phyloP scores from a whole-genome alignment of 768 basidiomycete genomes.

The Suillus variegatus region DNA sequence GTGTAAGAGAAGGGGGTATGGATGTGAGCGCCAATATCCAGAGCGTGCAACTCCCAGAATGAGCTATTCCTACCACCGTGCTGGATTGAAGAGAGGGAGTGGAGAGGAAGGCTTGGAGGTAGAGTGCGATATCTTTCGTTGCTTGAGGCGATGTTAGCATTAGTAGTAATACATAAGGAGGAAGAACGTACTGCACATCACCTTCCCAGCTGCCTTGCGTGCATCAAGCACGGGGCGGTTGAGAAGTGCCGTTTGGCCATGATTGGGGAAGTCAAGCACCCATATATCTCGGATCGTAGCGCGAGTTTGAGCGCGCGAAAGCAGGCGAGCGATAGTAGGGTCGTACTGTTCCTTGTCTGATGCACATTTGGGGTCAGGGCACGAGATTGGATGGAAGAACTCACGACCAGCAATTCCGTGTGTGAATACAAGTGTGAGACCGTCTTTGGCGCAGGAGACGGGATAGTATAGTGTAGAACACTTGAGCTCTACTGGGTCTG shows the following conservation, averaged over 20 bases:
- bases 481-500: slow-evolving; percentile 13
- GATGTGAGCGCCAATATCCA: slow-evolving; percentile 10
- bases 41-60: slow-evolving; percentile 31
- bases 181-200: slow-evolving; percentile 23
- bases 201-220: slow-evolving; percentile 18
- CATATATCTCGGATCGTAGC: slow-evolving; percentile 32
- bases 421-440: slow-evolving; percentile 27
- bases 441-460: slow-evolving; percentile 17
- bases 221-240: slow-evolving; percentile 30
- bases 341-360: slow-evolving; percentile 34
- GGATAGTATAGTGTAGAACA: slow-evolving; percentile 29
- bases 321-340: slow-evolving; percentile 11
- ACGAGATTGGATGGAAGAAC: slow-evolving; percentile 2
- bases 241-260: slow-evolving; percentile 35
- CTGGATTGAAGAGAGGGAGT: slow-evolving; percentile 25
- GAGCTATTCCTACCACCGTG: slow-evolving; percentile 24
- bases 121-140: slow-evolving; percentile 22
- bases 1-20: background rate
- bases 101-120: slow-evolving; percentile 26
- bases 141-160: slow-evolving; percentile 15
- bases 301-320: background rate
- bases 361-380: background rate
- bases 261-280: slow-evolving; percentile 38
- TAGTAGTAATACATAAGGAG: background rate
- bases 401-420: slow-evolving; percentile 31